Base-by-base conservation (phyloP, 257 asterid species). In the Plantago ovata region DNA sequence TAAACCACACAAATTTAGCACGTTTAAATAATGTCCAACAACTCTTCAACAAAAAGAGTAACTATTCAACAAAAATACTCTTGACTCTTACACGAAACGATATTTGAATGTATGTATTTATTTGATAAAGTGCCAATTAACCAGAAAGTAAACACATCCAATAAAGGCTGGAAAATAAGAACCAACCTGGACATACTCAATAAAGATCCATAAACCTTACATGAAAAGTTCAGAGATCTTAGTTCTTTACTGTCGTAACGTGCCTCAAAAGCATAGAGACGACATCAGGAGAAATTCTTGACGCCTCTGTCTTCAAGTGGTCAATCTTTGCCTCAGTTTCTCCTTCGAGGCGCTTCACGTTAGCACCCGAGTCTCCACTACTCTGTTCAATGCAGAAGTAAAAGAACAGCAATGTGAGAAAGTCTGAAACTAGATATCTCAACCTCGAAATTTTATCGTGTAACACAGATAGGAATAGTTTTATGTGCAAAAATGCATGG, bases 201-300 rank as follows among this genome's bases (percentile, higher is more conserved):
- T 12, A 15, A 33, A 16, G 18, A 3, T 9, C 32, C 45, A 55
- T 38, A 18, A 55, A 3, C 36, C 46, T 16, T 23, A 10, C 19
- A 2, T n/a, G 14, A 7, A 54, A 63, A 40, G 56, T 61, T 52
- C 23, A 6, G 54, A 40, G 54, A 60, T 51, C 67, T 77, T 66
- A 92, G 76, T 79, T 78, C 86, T 82, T 85, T 23, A 89, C 87
- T 4, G 87, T 65, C n/a, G 98, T 92, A 38, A 88, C 91, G 9
- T 88, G 91, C 79, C 81, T 84, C 78, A 86, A 81, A 70, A 88
- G 98, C 97, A 92, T 82, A 56, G 87, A 79, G 70, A 81, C 90
- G 43, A 92, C 78, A 9, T 85, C 95, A 0, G 77, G 70, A 40
- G 97, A 86, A 65, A 92, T 82, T 63, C 89, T 81, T 52, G 82